Conservation (phyloP, 306 rosid genomes). For the Macrotyloma uniflorum region DNA sequence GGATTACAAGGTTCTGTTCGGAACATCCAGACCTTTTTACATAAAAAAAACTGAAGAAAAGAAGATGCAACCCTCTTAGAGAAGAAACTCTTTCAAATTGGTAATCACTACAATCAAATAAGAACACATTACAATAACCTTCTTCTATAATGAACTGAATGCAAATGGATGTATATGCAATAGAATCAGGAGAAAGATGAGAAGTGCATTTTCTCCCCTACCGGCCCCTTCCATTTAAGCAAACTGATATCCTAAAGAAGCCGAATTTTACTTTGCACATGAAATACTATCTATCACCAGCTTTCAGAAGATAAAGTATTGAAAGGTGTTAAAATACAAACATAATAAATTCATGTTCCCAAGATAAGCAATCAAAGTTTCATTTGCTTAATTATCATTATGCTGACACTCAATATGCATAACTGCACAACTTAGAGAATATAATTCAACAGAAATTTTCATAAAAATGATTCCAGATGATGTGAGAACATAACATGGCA, state of each 20-base stretch:
- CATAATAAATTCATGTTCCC: background rate
- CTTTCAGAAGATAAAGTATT: slow-evolving; percentile 28
- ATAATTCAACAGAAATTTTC: background rate
- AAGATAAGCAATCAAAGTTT: slow-evolving; percentile 10
- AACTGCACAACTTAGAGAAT: background rate
- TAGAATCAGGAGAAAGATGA: background rate
- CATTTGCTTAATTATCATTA: background rate
- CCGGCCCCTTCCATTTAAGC: slow-evolving; percentile 1
- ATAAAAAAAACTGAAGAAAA: background rate
- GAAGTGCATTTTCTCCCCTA: background rate
- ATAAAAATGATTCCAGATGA: background rate
- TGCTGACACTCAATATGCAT: slow-evolving; percentile 3
- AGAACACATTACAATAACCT: background rate
- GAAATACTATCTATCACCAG: background rate
- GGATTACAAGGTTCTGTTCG: background rate
- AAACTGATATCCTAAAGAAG: slow-evolving; percentile 8
- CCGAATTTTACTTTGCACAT: background rate
- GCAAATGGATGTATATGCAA: background rate
- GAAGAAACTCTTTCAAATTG: background rate
- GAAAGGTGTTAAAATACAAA: background rate
- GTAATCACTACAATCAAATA: slow-evolving; percentile 4
- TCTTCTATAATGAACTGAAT: background rate
- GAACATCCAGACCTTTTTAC: background rate
- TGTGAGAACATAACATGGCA: background rate
- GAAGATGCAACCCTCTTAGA: background rate